phyloP scores from a whole-genome alignment of 352 stramenopile genomes.

The Pythium brachiatum region DNA sequence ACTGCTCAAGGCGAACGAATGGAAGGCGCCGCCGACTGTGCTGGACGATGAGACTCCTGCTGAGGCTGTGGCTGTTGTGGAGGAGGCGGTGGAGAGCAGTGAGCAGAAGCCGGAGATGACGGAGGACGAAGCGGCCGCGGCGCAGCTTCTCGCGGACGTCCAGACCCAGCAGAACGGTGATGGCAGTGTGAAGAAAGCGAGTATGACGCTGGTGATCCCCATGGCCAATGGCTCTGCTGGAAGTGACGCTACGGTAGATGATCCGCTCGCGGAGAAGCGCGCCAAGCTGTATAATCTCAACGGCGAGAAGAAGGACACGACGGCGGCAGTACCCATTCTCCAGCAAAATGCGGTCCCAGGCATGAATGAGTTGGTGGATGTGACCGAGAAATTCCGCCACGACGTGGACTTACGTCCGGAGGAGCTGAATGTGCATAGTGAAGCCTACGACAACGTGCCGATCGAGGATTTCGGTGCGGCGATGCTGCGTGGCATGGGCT shows the following conservation, averaged over 20 bases:
- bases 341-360: conserved; percentile 71
- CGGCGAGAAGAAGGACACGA: conserved; percentile 17
- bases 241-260: conserved; percentile 1
- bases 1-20: conserved; percentile 61
- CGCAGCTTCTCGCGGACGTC: conserved; percentile 39
- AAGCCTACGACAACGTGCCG: conserved; percentile 85
- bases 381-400: conserved; percentile 82
- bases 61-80: not conserved
- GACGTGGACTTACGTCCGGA: conserved; percentile 80
- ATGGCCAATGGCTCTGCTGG: conserved; percentile 23
- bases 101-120: conserved; percentile 13
- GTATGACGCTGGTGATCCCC: conserved; percentile 54
- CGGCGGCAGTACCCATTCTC: conserved; percentile 53
- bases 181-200: not conserved
- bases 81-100: not conserved
- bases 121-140: conserved; percentile 39
- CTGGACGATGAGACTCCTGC: not conserved
- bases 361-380: conserved; percentile 58
- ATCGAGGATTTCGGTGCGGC: conserved; percentile 96
- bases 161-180: conserved; percentile 16
- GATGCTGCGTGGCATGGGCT: conserved; percentile 97
- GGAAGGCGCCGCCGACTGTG: conserved; percentile 21
- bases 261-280: conserved; percentile 25
- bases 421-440: conserved; percentile 77
- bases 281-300: conserved; percentile 39